Evolutionary conservation across 805 yeast genomes (phyloP), one percentile per base, ranked within the genome.

Genomic region (Nakazawaea holstii): DNA sequence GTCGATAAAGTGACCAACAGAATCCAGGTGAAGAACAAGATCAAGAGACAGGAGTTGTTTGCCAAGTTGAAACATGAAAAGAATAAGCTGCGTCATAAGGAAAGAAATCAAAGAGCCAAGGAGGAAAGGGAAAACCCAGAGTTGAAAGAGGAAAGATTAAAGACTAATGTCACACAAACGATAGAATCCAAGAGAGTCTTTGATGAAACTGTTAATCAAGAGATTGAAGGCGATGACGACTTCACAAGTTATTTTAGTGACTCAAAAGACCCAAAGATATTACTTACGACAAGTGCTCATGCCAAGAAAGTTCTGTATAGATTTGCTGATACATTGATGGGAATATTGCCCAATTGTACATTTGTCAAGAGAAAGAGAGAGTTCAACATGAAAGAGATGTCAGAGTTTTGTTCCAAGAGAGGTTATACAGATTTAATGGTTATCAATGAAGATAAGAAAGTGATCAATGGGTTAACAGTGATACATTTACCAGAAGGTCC

Each of bases 401-500:
- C 95, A 10, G 79, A 80, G 49, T 80, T 81, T 56, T 87, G 97
- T 65, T 63, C 80, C 36, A 87, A 86, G 60, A 72, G 98, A 60
- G 92, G 83, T 17, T 94, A 77, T 67, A 91, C 97, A 0, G 96
- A 91, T 60, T 69, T 94, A 58, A 70, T 94, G 29, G 90, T 94
- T 42, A 80, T 94, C 51, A 94, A 94, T 63, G 99, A 94, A 66
- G 97, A 89, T 67, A 91, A 91, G 67, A 94, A 92, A 66, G 77
- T 76, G 53, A 95, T 94, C 35, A 91, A 87, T 45, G 99, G 99
- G 1, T 68, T 94, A 49, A 89, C 98, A 1, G 87, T 94, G 59
- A 84, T 94, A 49, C 97, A 94, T 68, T 73, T 94, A 50, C 99
- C 99, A 8, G 87, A 77, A 40, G 99, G 99, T 1, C 99, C 99